Evolutionary conservation across 106 monocot genomes (phyloP).

Genomic region (Triglochin maritima): DNA sequence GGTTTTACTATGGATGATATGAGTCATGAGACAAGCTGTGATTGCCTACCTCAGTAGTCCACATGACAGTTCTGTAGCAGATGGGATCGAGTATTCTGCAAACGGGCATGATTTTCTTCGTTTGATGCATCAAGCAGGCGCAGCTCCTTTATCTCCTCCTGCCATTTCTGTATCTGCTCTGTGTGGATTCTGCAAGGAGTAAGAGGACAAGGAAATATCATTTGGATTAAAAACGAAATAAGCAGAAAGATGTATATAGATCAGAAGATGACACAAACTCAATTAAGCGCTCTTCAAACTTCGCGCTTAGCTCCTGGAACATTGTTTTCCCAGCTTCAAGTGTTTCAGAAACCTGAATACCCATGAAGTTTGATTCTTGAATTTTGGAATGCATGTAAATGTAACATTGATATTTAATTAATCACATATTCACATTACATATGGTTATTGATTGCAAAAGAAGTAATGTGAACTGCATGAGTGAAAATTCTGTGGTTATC

Average conservation of each 20-base stretch:
- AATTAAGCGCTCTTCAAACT: constrained; percentile 65
- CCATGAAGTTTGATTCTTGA: too few species aligned
- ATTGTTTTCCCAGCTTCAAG: constrained; percentile 46
- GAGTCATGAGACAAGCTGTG: too few species aligned
- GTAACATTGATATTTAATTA: too few species aligned
- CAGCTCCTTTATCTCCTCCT: constrained; percentile 76
- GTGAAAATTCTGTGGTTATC: too few species aligned
- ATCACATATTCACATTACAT: too few species aligned
- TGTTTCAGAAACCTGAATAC: constrained; percentile 55
- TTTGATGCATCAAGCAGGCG: constrained; percentile 55
- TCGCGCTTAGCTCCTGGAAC: constrained; percentile 37
- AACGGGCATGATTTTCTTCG: constrained; percentile 35
- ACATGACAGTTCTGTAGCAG: constrained; percentile 47
- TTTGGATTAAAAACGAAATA: neutral
- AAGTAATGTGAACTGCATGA: too few species aligned
- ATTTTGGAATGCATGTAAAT: too few species aligned
- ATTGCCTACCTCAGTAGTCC: constrained; percentile 3
- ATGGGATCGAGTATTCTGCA: constrained; percentile 66
- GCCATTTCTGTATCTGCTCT: constrained; percentile 83
- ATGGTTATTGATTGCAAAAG: too few species aligned
- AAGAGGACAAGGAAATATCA: neutral
- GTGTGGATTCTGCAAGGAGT: constrained; percentile 53
- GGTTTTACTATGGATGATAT: too few species aligned
- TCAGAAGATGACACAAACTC: constrained; percentile 21
- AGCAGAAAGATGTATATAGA: neutral